Conservation (phyloP, 148 eudicot species). For the Rheum nobile region DNA sequence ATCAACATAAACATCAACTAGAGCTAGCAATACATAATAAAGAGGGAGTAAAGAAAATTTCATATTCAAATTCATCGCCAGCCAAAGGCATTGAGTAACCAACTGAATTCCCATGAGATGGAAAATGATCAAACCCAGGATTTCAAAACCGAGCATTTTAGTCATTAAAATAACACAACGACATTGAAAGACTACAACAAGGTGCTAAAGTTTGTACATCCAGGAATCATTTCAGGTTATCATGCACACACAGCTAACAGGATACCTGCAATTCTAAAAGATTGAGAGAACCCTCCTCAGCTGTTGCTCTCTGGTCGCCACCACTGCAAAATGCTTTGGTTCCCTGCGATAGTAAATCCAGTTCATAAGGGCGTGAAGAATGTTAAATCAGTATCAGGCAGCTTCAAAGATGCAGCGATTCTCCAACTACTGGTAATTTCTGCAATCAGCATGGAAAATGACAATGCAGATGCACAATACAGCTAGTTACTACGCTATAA, state of each 20-base stretch:
- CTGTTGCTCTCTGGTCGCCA: slow-evolving; percentile 79
- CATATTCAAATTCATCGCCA: too few species aligned
- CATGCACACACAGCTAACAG: not conserved
- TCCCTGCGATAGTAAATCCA: slow-evolving; percentile 40
- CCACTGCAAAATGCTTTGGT: slow-evolving; percentile 95
- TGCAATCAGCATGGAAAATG: not conserved
- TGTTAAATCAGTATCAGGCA: not conserved
- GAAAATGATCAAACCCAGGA: not conserved
- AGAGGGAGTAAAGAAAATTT: too few species aligned
- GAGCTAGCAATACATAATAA: too few species aligned
- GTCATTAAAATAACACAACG: not conserved
- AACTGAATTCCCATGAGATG: not conserved
- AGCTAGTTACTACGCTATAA: not conserved
- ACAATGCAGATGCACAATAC: not conserved
- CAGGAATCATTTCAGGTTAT: not conserved
- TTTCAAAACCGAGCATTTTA: not conserved
- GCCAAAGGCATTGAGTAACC: not conserved
- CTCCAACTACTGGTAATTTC: not conserved
- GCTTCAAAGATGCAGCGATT: not conserved
- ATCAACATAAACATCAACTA: not conserved
- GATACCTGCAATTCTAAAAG: slow-evolving; percentile 87
- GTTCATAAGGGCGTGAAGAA: not conserved
- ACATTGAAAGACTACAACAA: not conserved
- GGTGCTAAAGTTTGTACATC: not conserved
- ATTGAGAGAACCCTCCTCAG: slow-evolving; percentile 82